A percentile compares a stretch with the other conserved stretches of the same genome.
phyloP scores from a whole-genome alignment of 805 yeast species.

The Ogataea philodendri region DNA sequence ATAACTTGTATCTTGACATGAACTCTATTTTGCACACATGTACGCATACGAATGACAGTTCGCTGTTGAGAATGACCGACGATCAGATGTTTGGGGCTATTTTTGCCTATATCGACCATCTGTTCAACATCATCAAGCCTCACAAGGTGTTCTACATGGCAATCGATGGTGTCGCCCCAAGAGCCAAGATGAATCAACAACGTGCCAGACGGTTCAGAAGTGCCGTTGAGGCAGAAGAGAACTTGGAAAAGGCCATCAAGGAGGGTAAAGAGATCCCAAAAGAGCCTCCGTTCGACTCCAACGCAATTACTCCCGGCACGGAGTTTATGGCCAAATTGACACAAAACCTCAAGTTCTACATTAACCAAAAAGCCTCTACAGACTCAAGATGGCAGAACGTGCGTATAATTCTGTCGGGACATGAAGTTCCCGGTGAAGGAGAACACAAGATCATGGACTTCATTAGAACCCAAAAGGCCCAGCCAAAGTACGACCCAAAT shows the following conservation, averaged over 20 bases:
- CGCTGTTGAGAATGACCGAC: constrained; percentile 68
- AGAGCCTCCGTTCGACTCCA: constrained; percentile 86
- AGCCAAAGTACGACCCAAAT: constrained; percentile 70
- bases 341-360: constrained; percentile 75
- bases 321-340: constrained; percentile 93
- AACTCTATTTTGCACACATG: constrained; percentile 93
- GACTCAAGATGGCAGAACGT: constrained; percentile 85
- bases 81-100: constrained; percentile 92
- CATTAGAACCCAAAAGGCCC: constrained; percentile 76
- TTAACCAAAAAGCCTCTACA: constrained; percentile 81
- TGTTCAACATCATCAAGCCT: constrained; percentile 85
- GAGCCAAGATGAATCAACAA: constrained; percentile 98
- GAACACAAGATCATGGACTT: constrained; percentile 96
- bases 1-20: constrained; percentile 94
- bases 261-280: constrained; percentile 75
- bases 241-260: constrained; percentile 66
- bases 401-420: constrained; percentile 80
- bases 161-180: constrained; percentile 97
- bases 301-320: constrained; percentile 95
- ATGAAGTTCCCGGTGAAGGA: constrained; percentile 98
- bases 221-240: constrained; percentile 87
- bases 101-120: constrained; percentile 90
- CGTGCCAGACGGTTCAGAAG: constrained; percentile 93
- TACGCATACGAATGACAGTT: constrained; percentile 76
- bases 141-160: constrained; percentile 90